Evolutionary conservation across 208 protist genomes (phyloP).

Genomic region (Tritrichomonas musculus): DNA sequence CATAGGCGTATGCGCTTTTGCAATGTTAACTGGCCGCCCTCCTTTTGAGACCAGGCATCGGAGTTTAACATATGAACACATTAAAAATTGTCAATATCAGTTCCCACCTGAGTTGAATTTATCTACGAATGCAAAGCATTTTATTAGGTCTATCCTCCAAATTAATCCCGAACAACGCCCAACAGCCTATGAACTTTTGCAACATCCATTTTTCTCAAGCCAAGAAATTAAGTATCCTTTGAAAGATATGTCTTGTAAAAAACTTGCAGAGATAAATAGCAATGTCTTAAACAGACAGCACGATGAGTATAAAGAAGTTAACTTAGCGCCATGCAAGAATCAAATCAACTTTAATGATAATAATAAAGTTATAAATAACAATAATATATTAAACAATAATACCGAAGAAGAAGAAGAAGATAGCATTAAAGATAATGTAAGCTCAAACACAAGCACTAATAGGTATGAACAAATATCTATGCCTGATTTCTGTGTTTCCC

Average conservation of each 20-base stretch:
- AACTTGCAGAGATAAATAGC: no score
- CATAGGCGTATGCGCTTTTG: slow-evolving; percentile 85
- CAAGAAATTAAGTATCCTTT: background rate
- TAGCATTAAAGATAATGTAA: background rate
- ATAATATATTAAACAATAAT: no score
- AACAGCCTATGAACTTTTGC: slow-evolving; percentile 68
- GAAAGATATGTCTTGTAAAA: no score
- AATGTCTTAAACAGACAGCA: no score
- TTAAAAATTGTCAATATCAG: slow-evolving; percentile 74
- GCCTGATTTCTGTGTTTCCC: slow-evolving; percentile 58
- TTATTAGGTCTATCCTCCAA: slow-evolving; percentile 70
- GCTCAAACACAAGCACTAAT: background rate
- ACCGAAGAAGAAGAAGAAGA: no score
- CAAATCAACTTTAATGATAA: background rate
- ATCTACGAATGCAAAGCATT: slow-evolving; percentile 61
- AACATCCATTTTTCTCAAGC: slow-evolving; percentile 70
- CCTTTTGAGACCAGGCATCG: slow-evolving; percentile 91
- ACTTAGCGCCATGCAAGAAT: background rate
- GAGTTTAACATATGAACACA: slow-evolving; percentile 84
- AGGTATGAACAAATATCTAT: slow-evolving; percentile 53
- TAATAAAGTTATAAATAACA: no score
- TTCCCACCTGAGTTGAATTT: slow-evolving; percentile 70
- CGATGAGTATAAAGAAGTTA: no score
- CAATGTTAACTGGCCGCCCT: slow-evolving; percentile 70
- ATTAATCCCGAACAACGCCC: slow-evolving; percentile 66